Evolutionary conservation across 2,329 filamentous ascomycete species (phyloP), one percentile per base, ranked within the genome.

Genomic region (Fusarium nisikadoi): DNA sequence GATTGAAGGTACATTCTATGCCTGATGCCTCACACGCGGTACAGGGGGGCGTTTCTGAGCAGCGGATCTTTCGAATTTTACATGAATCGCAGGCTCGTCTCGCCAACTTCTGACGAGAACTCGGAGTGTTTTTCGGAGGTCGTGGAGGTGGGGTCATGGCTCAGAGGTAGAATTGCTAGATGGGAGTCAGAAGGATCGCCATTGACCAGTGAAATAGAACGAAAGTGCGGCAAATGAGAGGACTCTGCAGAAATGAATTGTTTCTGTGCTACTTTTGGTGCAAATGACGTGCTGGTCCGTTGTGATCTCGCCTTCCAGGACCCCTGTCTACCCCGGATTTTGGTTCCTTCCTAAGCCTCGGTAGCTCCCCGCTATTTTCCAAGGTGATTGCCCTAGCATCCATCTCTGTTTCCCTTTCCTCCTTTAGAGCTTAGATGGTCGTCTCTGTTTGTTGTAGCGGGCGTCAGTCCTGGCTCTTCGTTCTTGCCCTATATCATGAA

Each of bases 41-140:
- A 63, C 86, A 88, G 11, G 86, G 86, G 27, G 83, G 79, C 4
- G 79, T 78, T 53, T 85, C 86, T 19, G 83, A 83, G 75, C 86
- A 88, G 50, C 83, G 83, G 65, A 87, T 84, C 78, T 88, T 88
- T 60, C 86, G 82, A 45, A 88, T 82, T 78, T 86, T 87, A 79
- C 86, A 88, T 25, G 82, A 84, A 68, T 87, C 86, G 75, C 86
- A 87, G 16, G 85, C 85, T 35, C 84, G 75, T 64, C 75, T 66
- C 20, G 75, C 75, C 13, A 76, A 58, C 31, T 53, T 70, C 46
- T 75, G 70, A 17, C 75, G 75, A 38, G 75, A 60, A 19, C 50
- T 47, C 41, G 74, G 68, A 62, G 60, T 66, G 53, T 75, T 36
- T 63, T 56, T 75, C 58, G 74, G 62, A 60, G 64, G 47, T 42